Evolutionary conservation across 768 basidiomycete genomes (phyloP).

Genomic region (Phanerochaete carnosa): DNA sequence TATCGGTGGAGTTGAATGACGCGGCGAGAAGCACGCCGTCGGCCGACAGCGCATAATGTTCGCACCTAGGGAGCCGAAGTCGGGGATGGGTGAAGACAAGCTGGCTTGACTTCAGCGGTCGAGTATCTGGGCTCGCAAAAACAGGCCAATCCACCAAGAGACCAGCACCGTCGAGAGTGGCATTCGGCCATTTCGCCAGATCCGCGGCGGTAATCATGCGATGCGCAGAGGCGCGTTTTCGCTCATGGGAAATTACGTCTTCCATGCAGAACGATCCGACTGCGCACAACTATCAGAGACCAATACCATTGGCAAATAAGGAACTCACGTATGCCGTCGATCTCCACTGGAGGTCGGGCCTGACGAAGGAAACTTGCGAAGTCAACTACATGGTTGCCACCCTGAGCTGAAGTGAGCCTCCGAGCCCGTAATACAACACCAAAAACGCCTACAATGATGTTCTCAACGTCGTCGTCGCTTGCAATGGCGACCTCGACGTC

Average conservation of each 20-base stretch:
- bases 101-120: no score
- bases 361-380: background rate
- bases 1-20: conserved; percentile 22
- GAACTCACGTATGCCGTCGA: background rate
- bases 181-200: no score
- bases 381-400: background rate
- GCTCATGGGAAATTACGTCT: background rate
- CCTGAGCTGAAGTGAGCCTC: background rate
- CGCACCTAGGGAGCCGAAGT: no score
- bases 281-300: background rate
- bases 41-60: no score
- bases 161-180: no score
- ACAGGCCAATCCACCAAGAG: no score
- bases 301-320: background rate
- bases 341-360: background rate
- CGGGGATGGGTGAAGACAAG: no score
- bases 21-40: conserved; percentile 24
- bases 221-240: no score
- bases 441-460: conserved; percentile 6
- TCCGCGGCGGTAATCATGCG: no score
- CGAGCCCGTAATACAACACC: background rate
- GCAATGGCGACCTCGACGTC: conserved; percentile 18
- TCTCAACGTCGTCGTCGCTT: conserved; percentile 8
- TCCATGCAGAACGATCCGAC: background rate
- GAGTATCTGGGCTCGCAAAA: no score